phyloP scores from a whole-genome alignment of 768 basidiomycete genomes.

The Pholiota microspora region DNA sequence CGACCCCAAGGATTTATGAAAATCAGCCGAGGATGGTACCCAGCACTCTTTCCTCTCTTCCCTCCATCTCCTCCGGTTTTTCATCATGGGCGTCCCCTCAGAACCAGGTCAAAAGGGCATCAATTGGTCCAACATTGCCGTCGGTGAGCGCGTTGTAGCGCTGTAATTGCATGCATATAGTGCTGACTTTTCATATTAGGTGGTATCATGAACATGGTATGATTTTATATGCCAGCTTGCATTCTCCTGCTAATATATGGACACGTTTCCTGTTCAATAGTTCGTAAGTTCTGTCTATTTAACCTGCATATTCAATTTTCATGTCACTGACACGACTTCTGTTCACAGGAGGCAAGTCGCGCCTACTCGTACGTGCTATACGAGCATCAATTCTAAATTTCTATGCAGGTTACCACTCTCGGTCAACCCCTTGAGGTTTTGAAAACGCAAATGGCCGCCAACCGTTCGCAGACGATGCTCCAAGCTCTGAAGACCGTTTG shows the following conservation, averaged over 20 bases:
- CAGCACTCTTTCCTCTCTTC: constrained; percentile 20
- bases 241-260: neutral
- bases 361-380: constrained; percentile 4
- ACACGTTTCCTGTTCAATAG: constrained; percentile 26
- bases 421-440: constrained; percentile 98
- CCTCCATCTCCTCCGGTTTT: constrained; percentile 20
- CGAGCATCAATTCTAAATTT: constrained; percentile 9
- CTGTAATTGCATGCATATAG: constrained; percentile 14
- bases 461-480: constrained; percentile 87
- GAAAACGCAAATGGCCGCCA: constrained; percentile 99
- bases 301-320: neutral
- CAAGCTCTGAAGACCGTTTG: constrained; percentile 86
- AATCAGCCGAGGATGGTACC: constrained; percentile 19
- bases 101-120: constrained; percentile 91
- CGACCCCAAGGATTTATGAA: constrained; percentile 25
- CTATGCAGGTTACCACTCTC: constrained; percentile 84
- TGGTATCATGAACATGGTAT: constrained; percentile 98
- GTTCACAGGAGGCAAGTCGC: constrained; percentile 66
- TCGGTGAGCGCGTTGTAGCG: constrained; percentile 56
- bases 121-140: constrained; percentile 93
- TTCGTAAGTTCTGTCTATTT: constrained; percentile 45
- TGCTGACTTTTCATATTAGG: constrained; percentile 44
- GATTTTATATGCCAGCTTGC: constrained; percentile 9
- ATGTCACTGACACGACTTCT: constrained; percentile 17
- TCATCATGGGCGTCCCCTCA: constrained; percentile 73